phyloP scores from a whole-genome alignment of 2,329 filamentous ascomycete genomes.

The Cytospora paraplurivora region DNA sequence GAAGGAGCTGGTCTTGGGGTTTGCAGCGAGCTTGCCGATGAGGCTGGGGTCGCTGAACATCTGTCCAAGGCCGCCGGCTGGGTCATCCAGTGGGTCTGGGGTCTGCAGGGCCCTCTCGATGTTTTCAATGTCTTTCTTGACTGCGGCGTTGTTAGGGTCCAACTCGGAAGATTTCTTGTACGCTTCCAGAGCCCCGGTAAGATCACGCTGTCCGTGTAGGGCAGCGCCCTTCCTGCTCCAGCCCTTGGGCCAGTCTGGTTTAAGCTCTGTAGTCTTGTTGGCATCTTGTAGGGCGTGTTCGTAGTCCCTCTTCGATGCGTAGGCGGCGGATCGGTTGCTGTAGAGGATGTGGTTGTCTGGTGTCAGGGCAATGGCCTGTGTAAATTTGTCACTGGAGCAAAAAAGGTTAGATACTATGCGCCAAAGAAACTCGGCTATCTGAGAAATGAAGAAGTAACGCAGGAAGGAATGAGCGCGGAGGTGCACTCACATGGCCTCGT shows the following conservation, averaged over 20 bases:
- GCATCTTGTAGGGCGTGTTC: slow-evolving; percentile 84
- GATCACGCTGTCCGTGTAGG: slow-evolving; percentile 82
- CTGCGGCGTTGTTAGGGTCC: slow-evolving; percentile 87
- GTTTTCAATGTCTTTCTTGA: slow-evolving; percentile 82
- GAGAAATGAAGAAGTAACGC: background rate
- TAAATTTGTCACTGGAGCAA: slow-evolving; percentile 80
- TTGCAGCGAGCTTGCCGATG: slow-evolving; percentile 84
- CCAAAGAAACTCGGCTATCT: too few relatives aligned
- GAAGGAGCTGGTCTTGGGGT: slow-evolving; percentile 86
- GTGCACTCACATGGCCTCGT: slow-evolving; percentile 84
- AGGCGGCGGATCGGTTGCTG: slow-evolving; percentile 88
- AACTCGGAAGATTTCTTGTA: slow-evolving; percentile 94
- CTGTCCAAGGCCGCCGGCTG: slow-evolving; percentile 75
- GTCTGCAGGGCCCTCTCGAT: slow-evolving; percentile 84
- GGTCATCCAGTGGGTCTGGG: slow-evolving; percentile 52
- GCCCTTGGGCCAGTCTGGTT: slow-evolving; percentile 97
- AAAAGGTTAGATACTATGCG: slow-evolving; percentile 21
- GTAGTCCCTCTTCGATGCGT: slow-evolving; percentile 90
- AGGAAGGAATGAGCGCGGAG: slow-evolving; percentile 6
- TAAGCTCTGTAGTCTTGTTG: slow-evolving; percentile 88
- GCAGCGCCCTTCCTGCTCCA: slow-evolving; percentile 93
- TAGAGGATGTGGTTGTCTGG: slow-evolving; percentile 94
- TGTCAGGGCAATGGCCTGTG: slow-evolving; percentile 82
- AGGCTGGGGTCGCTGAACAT: slow-evolving; percentile 96
- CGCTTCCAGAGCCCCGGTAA: slow-evolving; percentile 82